Percentiles rank a stretch among this genome's conserved stretches.
These are phyloP conservation scores for Dioszegia crocea DNA, from an alignment of 768 basidiomycete species.

Conservation along the genomic window DNA sequence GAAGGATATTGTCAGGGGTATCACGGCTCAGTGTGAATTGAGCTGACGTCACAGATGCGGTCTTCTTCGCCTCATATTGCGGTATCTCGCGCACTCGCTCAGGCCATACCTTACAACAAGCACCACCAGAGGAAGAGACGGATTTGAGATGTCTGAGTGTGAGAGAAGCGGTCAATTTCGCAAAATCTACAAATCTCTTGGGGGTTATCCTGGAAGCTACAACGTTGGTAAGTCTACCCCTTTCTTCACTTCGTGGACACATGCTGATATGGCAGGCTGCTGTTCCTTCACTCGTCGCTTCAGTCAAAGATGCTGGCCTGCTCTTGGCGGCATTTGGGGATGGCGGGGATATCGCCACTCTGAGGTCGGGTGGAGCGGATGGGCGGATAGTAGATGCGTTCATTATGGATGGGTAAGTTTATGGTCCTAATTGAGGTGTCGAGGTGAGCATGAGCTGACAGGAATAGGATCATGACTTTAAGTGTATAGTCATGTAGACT, in stretches of 20 bases:
- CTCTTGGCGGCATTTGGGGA: constrained; percentile 79
- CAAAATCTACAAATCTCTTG: constrained; percentile 83
- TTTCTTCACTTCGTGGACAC: constrained; percentile 15
- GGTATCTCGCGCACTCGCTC: constrained; percentile 55
- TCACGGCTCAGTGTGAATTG: background rate
- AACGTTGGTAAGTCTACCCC: constrained; percentile 62
- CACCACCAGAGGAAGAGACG: constrained; percentile 48
- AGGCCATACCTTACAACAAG: constrained; percentile 20
- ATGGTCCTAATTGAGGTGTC: too few relatives aligned
- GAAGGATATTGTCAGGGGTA: too few relatives aligned
- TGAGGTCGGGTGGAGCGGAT: constrained; percentile 35
- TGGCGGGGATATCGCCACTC: constrained; percentile 51
- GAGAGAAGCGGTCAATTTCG: constrained; percentile 86
- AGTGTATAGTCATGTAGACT: too few relatives aligned
- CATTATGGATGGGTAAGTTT: constrained; percentile 43
- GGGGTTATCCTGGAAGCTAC: constrained; percentile 85
- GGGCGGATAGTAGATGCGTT: constrained; percentile 43
- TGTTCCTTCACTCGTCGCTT: constrained; percentile 83
- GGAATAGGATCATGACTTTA: too few relatives aligned
- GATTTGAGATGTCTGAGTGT: constrained; percentile 63
- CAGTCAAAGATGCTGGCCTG: constrained; percentile 81
- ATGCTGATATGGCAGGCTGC: constrained; percentile 58
- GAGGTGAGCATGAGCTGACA: too few relatives aligned
- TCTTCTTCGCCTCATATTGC: constrained; percentile 88
- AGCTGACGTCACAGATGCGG: constrained; percentile 54